Evolutionary conservation across 768 basidiomycete species (phyloP).

Genomic region (Panaeolus papilionaceus): DNA sequence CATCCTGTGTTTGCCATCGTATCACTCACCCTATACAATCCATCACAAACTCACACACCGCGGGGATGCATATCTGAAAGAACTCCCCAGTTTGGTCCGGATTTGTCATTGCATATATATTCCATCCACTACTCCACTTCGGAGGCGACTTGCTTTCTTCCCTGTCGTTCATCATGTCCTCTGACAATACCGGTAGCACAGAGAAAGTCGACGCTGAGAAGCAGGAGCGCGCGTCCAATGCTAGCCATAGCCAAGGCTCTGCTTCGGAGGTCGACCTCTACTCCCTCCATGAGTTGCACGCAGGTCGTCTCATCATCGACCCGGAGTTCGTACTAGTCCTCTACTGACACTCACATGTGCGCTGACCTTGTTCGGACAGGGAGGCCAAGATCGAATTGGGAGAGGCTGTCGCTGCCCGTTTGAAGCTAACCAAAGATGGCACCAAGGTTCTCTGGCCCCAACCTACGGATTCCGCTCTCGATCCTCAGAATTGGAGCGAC

Average conservation of each 20-base stretch:
- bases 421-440: constrained; percentile 65
- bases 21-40: constrained; percentile 10
- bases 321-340: constrained; percentile 52
- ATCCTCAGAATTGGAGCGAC: constrained; percentile 71
- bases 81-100: constrained; percentile 11
- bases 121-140: constrained; percentile 16
- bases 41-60: neutral
- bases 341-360: neutral
- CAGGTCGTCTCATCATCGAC: constrained; percentile 67
- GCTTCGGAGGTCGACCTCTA: constrained; percentile 37
- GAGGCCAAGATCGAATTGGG: constrained; percentile 72
- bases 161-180: constrained; percentile 23
- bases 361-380: constrained; percentile 33
- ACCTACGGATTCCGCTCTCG: constrained; percentile 63
- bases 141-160: constrained; percentile 20
- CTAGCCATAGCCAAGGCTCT: constrained; percentile 19
- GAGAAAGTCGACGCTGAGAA: constrained; percentile 19
- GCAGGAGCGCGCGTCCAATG: constrained; percentile 23
- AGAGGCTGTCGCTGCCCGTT: constrained; percentile 52
- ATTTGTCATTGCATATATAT: constrained; percentile 18
- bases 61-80: neutral
- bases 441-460: constrained; percentile 74
- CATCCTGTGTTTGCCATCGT: neutral
- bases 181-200: constrained; percentile 21
- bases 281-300: constrained; percentile 58